Evolutionary conservation across 2,329 filamentous ascomycete genomes (phyloP).

Genomic region (Penicillium brasilianum): DNA sequence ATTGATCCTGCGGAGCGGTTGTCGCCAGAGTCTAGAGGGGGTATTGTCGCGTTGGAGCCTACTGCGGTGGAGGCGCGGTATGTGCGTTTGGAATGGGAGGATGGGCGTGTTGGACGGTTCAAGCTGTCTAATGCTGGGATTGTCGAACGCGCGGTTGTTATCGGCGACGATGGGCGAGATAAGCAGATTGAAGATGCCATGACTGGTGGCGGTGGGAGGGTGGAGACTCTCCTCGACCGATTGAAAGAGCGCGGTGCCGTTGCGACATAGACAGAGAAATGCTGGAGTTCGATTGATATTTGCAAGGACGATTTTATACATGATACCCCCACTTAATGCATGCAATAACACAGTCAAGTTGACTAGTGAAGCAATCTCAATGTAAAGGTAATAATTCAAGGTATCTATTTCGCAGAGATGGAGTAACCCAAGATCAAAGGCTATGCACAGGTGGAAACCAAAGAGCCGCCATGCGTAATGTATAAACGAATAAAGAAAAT

Average conservation of each 20-base stretch:
- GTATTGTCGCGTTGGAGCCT: constrained; percentile 43
- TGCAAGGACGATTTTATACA: constrained; percentile 13
- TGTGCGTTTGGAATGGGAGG: constrained; percentile 50
- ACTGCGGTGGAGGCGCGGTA: constrained; percentile 49
- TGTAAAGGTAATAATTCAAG: constrained; percentile 1
- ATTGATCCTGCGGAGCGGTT: constrained; percentile 21
- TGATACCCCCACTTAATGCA: constrained; percentile 13
- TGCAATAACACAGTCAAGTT: constrained; percentile 2
- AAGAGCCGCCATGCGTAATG: constrained; percentile 29
- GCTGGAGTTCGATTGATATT: not conserved
- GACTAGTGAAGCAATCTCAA: not conserved
- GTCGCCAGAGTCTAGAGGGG: constrained; percentile 33
- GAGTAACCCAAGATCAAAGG: constrained; percentile 24
- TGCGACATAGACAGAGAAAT: not conserved
- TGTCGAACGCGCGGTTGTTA: constrained; percentile 50
- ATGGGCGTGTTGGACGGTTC: constrained; percentile 51
- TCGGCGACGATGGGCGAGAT: constrained; percentile 47
- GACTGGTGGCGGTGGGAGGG: constrained; percentile 40
- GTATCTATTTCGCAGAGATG: constrained; percentile 26
- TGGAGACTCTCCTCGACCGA: constrained; percentile 43
- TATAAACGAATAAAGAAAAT: constrained; percentile 23
- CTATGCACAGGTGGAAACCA: constrained; percentile 35
- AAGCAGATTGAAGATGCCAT: constrained; percentile 43
- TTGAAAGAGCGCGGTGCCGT: constrained; percentile 25
- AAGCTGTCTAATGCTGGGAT: constrained; percentile 48